Conservation (phyloP, 2,329 filamentous ascomycete genomes). For the Cercospora sp. region DNA sequence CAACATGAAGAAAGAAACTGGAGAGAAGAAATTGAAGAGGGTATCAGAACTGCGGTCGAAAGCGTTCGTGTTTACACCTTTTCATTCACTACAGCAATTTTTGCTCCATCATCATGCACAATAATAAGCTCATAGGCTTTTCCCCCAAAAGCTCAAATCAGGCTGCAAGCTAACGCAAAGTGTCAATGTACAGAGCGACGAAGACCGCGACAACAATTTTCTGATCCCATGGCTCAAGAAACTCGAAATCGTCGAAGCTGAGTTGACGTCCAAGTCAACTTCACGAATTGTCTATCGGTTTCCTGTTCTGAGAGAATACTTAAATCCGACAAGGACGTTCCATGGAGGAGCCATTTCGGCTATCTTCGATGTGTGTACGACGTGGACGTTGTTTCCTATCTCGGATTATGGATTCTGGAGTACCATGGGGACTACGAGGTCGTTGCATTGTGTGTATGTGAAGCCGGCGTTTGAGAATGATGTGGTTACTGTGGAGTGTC, state of each 20-base stretch:
- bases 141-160: background rate
- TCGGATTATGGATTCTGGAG: conserved; percentile 30
- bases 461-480: conserved; percentile 30
- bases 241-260: conserved; percentile 26
- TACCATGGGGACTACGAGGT: conserved; percentile 29
- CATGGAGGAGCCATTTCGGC: conserved; percentile 30
- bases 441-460: conserved; percentile 27
- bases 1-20: background rate
- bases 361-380: conserved; percentile 30
- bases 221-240: conserved; percentile 24
- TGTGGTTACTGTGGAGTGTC: conserved; percentile 26
- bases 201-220: conserved; percentile 23
- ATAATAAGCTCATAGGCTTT: background rate
- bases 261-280: conserved; percentile 18
- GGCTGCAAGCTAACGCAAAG: conserved; percentile 1
- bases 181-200: conserved; percentile 9
- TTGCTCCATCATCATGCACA: background rate
- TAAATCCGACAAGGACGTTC: conserved; percentile 29
- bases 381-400: conserved; percentile 25
- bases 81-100: background rate
- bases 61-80: conserved; percentile 3
- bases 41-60: conserved; percentile 2
- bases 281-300: conserved; percentile 28
- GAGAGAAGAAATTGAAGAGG: conserved; percentile 3
- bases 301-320: conserved; percentile 28